These are phyloP conservation scores for Fusarium clavum DNA, from an alignment of 2,329 filamentous ascomycete species.

Conservation along the genomic window DNA sequence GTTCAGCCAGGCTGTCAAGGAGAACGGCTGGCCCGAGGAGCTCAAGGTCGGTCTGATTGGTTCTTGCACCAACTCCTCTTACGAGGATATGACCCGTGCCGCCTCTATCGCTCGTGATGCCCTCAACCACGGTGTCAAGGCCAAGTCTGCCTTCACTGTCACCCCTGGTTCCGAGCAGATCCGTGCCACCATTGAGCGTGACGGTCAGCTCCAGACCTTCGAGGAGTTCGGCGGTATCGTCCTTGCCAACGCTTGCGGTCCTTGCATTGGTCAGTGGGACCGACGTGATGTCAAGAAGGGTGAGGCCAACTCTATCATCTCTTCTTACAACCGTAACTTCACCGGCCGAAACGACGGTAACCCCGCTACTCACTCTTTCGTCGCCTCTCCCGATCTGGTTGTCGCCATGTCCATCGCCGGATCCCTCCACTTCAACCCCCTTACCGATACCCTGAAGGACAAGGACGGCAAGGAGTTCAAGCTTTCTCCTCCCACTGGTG, in stretches of 20 bases:
- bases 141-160: conserved; percentile 92
- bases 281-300: conserved; percentile 94
- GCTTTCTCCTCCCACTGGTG: conserved; percentile 82
- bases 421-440: conserved; percentile 90
- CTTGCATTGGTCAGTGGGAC: conserved; percentile 97
- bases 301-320: conserved; percentile 94
- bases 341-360: conserved; percentile 97
- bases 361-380: conserved; percentile 93
- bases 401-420: conserved; percentile 88
- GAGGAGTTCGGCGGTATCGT: conserved; percentile 87
- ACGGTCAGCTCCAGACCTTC: conserved; percentile 88
- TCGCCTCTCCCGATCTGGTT: conserved; percentile 89
- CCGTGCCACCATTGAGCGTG: conserved; percentile 89
- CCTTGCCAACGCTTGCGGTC: conserved; percentile 93
- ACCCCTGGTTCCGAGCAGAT: conserved; percentile 98
- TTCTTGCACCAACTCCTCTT: conserved; percentile 98
- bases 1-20: conserved; percentile 86
- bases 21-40: conserved; percentile 89
- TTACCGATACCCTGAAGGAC: conserved; percentile 91
- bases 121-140: conserved; percentile 86
- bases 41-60: conserved; percentile 95
- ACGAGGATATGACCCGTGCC: conserved; percentile 97
- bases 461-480: conserved; percentile 97
- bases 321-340: conserved; percentile 99
- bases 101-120: conserved; percentile 95